Conservation (phyloP, 73 alveolate genomes). For the Paramecium sexaurelia region DNA sequence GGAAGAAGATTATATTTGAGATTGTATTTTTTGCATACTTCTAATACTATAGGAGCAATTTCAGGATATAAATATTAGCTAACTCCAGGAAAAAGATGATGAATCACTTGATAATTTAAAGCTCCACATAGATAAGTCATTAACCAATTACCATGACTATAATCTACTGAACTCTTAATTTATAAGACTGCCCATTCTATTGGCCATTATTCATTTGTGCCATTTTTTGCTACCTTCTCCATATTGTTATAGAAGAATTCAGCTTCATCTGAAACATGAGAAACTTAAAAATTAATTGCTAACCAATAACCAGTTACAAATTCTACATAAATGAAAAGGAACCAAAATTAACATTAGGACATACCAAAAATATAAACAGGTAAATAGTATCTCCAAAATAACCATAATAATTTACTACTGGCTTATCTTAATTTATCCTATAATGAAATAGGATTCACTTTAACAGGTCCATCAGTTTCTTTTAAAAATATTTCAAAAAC, state of each 20-base stretch:
- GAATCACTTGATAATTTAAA: conserved; percentile 37
- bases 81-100: conserved; percentile 53
- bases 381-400: conserved; percentile 46
- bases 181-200: conserved; percentile 46
- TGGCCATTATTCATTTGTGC: conserved; percentile 51
- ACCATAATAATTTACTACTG: conserved; percentile 40
- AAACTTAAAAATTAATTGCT: conserved; percentile 41
- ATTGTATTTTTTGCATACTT: conserved; percentile 20
- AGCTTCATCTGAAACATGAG: conserved; percentile 58
- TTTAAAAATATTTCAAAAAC: conserved; percentile 37
- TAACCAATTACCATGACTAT: conserved; percentile 40
- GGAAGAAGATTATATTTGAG: not conserved
- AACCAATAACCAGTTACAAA: conserved; percentile 54
- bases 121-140: conserved; percentile 56
- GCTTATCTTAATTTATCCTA: conserved; percentile 48
- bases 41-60: conserved; percentile 32
- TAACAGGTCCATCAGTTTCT: conserved; percentile 56
- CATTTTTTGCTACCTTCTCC: not conserved
- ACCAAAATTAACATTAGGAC: not conserved
- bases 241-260: conserved; percentile 44
- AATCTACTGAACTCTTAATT: conserved; percentile 39
- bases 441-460: conserved; percentile 33
- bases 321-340: not conserved
- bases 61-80: conserved; percentile 46
- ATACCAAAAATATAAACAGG: not conserved